Evolutionary conservation across 176 grass and related monocot species (phyloP).

Genomic region (Luzula sylvatica): DNA sequence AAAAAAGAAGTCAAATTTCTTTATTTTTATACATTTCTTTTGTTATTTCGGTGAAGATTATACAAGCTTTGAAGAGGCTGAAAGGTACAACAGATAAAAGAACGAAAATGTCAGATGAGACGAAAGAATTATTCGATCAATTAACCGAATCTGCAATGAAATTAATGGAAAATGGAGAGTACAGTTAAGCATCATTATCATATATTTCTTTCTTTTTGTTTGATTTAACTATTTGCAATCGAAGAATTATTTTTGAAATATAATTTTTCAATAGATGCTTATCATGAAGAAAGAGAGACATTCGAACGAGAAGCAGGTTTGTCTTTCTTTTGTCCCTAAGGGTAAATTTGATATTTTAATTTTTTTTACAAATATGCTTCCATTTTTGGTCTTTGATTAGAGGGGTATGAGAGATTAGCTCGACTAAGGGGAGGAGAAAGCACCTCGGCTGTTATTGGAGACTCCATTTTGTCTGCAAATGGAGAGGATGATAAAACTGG

Average conservation of each 20-base stretch:
- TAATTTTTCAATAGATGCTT: slow-evolving; percentile 57
- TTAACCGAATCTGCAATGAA: slow-evolving; percentile 89
- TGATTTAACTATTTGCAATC: slow-evolving; percentile 21
- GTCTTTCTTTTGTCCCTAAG: slow-evolving; percentile 14
- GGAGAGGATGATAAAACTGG: slow-evolving; percentile 28
- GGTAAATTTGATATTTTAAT: too few species aligned
- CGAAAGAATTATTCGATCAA: slow-evolving; percentile 76
- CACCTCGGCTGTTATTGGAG: slow-evolving; percentile 26
- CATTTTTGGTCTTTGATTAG: slow-evolving; percentile 27
- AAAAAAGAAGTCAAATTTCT: neutral
- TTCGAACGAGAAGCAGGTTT: slow-evolving; percentile 83
- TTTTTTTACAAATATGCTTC: neutral
- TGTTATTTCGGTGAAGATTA: slow-evolving; percentile 36
- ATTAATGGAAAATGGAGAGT: slow-evolving; percentile 92
- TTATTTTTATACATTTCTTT: neutral
- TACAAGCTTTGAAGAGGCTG: slow-evolving; percentile 80
- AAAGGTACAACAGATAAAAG: slow-evolving; percentile 66
- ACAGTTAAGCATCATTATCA: slow-evolving; percentile 39
- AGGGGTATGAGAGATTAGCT: slow-evolving; percentile 72
- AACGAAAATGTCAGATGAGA: slow-evolving; percentile 58
- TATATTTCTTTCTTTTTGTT: slow-evolving; percentile 6
- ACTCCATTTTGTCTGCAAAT: slow-evolving; percentile 39
- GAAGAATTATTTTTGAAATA: slow-evolving; percentile 18
- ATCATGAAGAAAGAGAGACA: slow-evolving; percentile 76
- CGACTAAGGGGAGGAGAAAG: slow-evolving; percentile 48